Percentiles rank a stretch among this genome's conserved stretches.
Conservation (phyloP, 2,329 filamentous ascomycete genomes). For the Monilinia fructicola region DNA sequence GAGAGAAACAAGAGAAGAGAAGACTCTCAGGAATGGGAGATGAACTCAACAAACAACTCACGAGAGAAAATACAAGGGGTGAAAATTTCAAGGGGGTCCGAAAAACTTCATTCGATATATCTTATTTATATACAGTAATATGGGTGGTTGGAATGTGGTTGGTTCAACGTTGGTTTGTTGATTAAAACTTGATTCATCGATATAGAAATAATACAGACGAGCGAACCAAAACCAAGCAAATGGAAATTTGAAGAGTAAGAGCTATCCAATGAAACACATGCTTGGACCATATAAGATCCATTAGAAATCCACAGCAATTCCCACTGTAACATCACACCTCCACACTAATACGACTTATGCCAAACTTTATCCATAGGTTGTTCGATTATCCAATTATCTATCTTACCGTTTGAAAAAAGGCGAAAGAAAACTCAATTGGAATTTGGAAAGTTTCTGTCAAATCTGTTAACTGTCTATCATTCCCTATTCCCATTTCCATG, state of each 20-base stretch:
- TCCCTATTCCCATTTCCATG: not conserved
- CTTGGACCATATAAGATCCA: not conserved
- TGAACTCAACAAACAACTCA: not conserved
- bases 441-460: not conserved
- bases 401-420: not conserved
- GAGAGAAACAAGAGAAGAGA: not conserved
- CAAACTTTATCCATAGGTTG: too few species aligned
- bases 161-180: too few species aligned
- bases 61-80: not conserved
- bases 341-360: not conserved
- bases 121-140: not conserved
- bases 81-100: not conserved
- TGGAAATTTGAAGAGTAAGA: not conserved
- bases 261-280: not conserved
- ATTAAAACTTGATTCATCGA: too few species aligned
- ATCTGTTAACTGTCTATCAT: not conserved
- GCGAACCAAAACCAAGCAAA: not conserved
- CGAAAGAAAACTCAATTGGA: not conserved
- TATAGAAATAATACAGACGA: not conserved
- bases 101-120: not conserved
- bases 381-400: too few species aligned
- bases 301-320: not conserved
- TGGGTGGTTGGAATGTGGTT: too few species aligned
- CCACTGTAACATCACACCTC: constrained; percentile 10
- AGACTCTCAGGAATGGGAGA: not conserved